Evolutionary conservation across 345 rosid species (phyloP).

Genomic region (Angophora floribunda): DNA sequence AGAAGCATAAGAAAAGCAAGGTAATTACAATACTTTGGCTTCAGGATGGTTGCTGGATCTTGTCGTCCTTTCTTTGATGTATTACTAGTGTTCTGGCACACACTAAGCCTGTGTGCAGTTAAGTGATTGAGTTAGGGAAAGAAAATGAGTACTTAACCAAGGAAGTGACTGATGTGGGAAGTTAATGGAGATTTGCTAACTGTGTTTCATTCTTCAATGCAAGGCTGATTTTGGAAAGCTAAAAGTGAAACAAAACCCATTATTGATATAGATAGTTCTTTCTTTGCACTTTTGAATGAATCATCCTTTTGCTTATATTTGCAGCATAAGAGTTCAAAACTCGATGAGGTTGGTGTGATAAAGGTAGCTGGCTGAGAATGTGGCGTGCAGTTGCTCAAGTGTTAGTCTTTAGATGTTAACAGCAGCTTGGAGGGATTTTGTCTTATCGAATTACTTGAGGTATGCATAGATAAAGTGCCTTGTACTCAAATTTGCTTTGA

Average conservation of each 20-base stretch:
- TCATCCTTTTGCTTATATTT: neutral
- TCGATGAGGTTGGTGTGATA: constrained; percentile 84
- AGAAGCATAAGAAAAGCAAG: constrained; percentile 91
- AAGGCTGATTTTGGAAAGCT: neutral
- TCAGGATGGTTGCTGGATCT: neutral
- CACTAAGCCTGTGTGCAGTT: neutral
- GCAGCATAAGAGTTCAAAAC: constrained; percentile 90
- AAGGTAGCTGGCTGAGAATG: constrained; percentile 71
- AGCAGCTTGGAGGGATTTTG: constrained; percentile 42
- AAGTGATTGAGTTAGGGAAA: neutral
- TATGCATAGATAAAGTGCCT: constrained; percentile 13
- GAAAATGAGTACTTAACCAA: neutral
- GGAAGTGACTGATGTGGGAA: neutral
- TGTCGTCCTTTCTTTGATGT: neutral
- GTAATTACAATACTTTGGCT: constrained; percentile 21
- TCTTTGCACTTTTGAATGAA: neutral
- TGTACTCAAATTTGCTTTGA: neutral
- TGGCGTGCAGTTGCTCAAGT: neutral
- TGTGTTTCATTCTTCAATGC: neutral
- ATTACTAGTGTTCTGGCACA: neutral
- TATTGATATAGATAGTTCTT: neutral
- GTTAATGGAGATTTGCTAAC: neutral
- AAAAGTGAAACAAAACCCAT: neutral
- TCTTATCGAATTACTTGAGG: constrained; percentile 37
- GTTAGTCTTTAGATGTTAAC: constrained; percentile 17